A percentile compares a stretch with the other conserved stretches of the same genome.
phyloP scores from a whole-genome alignment of 2,329 filamentous ascomycete genomes.

The Colletotrichum higginsianum region DNA sequence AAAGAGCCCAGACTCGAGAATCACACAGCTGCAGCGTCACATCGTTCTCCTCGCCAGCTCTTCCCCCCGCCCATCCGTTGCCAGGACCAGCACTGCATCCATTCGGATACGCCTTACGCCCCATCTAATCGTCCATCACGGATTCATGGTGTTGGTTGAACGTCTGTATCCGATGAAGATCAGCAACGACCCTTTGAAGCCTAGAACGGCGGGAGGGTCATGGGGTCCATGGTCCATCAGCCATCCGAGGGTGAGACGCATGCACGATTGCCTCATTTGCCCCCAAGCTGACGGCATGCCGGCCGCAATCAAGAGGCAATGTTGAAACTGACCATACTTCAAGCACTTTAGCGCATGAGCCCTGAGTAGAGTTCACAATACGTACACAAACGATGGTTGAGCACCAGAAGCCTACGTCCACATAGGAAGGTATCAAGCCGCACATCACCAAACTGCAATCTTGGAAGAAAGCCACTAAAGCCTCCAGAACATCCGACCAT shows the following conservation, averaged over 20 bases:
- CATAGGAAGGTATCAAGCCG: constrained; percentile 6
- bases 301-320: background rate
- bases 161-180: constrained; percentile 8
- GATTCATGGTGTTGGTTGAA: background rate
- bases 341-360: background rate
- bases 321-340: background rate
- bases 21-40: constrained; percentile 10
- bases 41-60: background rate
- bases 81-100: constrained; percentile 7
- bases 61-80: background rate
- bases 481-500: background rate
- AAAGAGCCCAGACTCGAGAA: background rate
- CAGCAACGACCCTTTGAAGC: background rate
- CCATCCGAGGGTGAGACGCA: background rate
- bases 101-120: constrained; percentile 24
- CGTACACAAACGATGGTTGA: background rate
- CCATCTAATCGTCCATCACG: background rate
- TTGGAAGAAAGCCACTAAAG: background rate
- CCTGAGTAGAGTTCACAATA: background rate
- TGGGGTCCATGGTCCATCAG: background rate
- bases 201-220: background rate
- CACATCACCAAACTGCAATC: background rate
- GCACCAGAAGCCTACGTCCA: background rate
- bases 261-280: constrained; percentile 19
- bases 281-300: constrained; percentile 16